Percentiles rank a stretch among this genome's conserved stretches.
Evolutionary conservation across 139 green algal species (phyloP).

Genomic region (Gonium pectorale): DNA sequence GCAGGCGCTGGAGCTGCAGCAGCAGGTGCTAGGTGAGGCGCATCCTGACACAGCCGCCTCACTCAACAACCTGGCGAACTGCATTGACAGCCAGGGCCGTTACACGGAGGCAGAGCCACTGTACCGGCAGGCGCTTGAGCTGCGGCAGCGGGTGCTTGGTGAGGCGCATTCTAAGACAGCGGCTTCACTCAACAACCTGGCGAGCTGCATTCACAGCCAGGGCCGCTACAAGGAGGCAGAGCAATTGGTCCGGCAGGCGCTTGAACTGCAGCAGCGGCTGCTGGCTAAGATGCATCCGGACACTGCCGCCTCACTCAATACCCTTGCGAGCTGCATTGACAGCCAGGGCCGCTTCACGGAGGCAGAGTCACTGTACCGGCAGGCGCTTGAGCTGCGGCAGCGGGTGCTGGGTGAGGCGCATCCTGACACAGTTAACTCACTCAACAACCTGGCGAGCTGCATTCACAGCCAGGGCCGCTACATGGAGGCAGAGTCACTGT

Average conservation of each 20-base stretch:
- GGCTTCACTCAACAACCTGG: neutral
- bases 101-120: neutral
- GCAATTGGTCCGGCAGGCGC: neutral
- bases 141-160: neutral
- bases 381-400: neutral
- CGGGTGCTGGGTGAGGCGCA: neutral
- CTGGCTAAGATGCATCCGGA: conserved; percentile 8
- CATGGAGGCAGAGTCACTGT: neutral
- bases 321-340: neutral
- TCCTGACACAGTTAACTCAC: neutral
- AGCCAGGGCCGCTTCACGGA: neutral
- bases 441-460: conserved; percentile 8
- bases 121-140: neutral
- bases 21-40: conserved; percentile 8
- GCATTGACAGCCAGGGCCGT: neutral
- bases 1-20: neutral
- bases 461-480: neutral
- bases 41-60: conserved; percentile 31
- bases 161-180: neutral
- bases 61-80: neutral
- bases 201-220: neutral
- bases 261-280: neutral
- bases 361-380: conserved; percentile 4
- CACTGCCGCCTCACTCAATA: neutral
- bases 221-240: neutral